Evolutionary conservation across 2,329 filamentous ascomycete genomes (phyloP).

Genomic region (Daldinia sp.): DNA sequence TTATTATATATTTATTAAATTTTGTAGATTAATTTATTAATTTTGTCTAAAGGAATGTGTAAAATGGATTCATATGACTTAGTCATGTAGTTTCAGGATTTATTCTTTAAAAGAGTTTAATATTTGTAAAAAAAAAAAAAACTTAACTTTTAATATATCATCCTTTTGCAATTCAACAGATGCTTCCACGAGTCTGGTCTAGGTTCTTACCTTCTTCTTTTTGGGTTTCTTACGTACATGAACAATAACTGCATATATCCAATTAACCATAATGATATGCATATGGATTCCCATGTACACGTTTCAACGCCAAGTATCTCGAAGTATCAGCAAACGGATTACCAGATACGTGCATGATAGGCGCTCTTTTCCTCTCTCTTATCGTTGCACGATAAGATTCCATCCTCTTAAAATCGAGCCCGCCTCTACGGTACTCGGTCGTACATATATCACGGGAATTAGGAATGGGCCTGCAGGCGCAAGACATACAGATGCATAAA

Average conservation of each 20-base stretch:
- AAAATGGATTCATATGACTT: too few relatives aligned
- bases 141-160: too few relatives aligned
- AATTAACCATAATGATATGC: neutral
- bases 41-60: too few relatives aligned
- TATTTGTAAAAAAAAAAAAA: too few relatives aligned
- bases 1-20: too few relatives aligned
- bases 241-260: constrained; percentile 1
- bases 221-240: neutral
- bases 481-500: constrained; percentile 20
- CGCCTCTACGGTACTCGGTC: constrained; percentile 3
- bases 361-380: neutral
- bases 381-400: constrained; percentile 6
- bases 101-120: too few relatives aligned
- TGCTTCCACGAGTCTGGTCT: neutral
- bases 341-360: constrained; percentile 9
- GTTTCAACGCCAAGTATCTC: neutral
- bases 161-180: too few relatives aligned
- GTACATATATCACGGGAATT: constrained; percentile 12
- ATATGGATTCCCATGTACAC: neutral
- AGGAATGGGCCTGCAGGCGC: constrained; percentile 24
- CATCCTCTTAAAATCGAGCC: constrained; percentile 5
- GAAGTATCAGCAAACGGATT: constrained; percentile 11
- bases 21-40: too few relatives aligned
- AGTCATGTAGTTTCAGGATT: too few relatives aligned
- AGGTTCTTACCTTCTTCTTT: neutral